Evolutionary conservation across 2,329 filamentous ascomycete species (phyloP).

Genomic region (Phyllosticta capitalensis): DNA sequence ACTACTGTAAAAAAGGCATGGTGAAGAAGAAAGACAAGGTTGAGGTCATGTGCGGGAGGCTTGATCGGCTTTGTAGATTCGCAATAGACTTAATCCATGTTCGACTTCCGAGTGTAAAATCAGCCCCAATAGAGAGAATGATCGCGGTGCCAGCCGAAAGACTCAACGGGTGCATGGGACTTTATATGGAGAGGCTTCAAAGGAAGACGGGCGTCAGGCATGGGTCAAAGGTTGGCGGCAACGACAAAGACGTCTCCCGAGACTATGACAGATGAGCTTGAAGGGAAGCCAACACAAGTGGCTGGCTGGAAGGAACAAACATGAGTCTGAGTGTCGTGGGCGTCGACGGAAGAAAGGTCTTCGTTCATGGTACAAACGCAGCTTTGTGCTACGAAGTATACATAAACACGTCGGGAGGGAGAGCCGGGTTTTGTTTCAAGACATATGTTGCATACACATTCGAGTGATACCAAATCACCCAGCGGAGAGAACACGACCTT

Average conservation of each 20-base stretch:
- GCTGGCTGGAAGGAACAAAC: not conserved
- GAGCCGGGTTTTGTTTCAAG: not conserved
- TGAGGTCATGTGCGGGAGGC: not conserved
- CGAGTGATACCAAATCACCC: not conserved
- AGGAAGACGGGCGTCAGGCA: not conserved
- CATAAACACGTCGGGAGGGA: not conserved
- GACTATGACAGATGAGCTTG: not conserved
- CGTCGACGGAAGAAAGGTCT: not conserved
- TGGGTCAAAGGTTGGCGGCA: not conserved
- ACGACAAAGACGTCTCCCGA: not conserved
- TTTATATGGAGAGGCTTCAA: not conserved
- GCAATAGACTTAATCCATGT: constrained; percentile 10
- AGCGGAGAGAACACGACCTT: not conserved
- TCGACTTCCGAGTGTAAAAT: constrained; percentile 6
- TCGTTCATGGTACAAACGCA: not conserved
- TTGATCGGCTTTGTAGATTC: constrained; percentile 1
- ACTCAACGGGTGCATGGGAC: not conserved
- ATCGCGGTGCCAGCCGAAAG: not conserved
- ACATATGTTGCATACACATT: not conserved
- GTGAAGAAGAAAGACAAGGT: constrained; percentile 3
- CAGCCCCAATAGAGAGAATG: not conserved
- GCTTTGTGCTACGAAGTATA: not conserved
- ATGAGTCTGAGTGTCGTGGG: not conserved
- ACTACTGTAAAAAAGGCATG: constrained; percentile 1
- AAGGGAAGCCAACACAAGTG: not conserved